Conservation (phyloP, 1,284 basidiomycete species). For the Naganishia albida region DNA sequence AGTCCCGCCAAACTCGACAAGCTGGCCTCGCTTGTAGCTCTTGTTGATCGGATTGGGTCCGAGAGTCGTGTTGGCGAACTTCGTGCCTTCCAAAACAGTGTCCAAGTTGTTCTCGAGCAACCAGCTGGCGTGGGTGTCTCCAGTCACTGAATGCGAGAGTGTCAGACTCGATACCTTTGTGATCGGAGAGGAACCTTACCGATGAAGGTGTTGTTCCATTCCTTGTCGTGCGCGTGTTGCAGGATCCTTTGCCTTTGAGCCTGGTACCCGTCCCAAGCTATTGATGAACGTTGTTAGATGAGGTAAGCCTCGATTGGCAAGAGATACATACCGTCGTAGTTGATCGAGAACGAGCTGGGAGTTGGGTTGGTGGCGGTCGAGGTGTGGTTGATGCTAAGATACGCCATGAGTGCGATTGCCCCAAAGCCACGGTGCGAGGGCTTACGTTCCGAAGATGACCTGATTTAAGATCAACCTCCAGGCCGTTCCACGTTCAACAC, state of each 20-base stretch:
- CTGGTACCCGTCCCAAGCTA: slow-evolving; percentile 65
- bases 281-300: not conserved
- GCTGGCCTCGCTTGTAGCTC: slow-evolving; percentile 52
- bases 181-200: slow-evolving; percentile 39
- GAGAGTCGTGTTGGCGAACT: slow-evolving; percentile 27
- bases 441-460: slow-evolving; percentile 58
- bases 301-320: not conserved
- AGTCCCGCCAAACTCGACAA: slow-evolving; percentile 66
- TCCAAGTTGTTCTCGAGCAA: slow-evolving; percentile 34
- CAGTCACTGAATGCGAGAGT: slow-evolving; percentile 57
- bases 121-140: slow-evolving; percentile 62
- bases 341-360: slow-evolving; percentile 50
- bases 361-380: slow-evolving; percentile 32
- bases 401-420: slow-evolving; percentile 55
- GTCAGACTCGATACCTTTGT: not conserved
- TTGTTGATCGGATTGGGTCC: slow-evolving; percentile 33
- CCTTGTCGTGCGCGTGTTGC: slow-evolving; percentile 59
- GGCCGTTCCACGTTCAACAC: slow-evolving; percentile 22
- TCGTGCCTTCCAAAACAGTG: slow-evolving; percentile 33
- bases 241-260: slow-evolving; percentile 62
- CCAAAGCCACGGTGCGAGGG: slow-evolving; percentile 63
- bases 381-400: slow-evolving; percentile 56
- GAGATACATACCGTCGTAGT: slow-evolving; percentile 36
- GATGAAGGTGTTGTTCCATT: slow-evolving; percentile 59
- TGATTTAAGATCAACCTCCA: slow-evolving; percentile 47